phyloP scores from a whole-genome alignment of 345 rosid genomes.

The Hibiscus syriacus region DNA sequence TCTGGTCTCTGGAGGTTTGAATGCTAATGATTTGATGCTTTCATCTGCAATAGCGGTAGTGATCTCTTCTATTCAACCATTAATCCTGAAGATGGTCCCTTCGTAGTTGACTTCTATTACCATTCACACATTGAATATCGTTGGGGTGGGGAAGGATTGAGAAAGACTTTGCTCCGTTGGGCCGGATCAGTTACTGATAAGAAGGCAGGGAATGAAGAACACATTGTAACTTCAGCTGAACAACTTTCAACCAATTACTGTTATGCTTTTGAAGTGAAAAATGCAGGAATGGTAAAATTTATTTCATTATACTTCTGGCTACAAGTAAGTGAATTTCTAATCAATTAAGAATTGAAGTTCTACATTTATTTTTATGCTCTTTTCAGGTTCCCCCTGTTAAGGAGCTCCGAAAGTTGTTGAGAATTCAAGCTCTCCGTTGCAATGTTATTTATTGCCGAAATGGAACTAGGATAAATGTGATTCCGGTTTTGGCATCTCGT shows the following conservation, averaged over 20 bases:
- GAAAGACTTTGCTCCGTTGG: conserved; percentile 94
- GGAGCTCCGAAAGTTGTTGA: conserved; percentile 73
- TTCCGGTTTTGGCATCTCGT: conserved; percentile 43
- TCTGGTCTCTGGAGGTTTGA: conserved; percentile 58
- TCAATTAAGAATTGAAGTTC: not conserved
- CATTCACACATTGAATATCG: conserved; percentile 93
- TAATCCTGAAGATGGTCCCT: conserved; percentile 58
- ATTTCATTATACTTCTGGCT: not conserved
- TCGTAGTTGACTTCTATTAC: conserved; percentile 74
- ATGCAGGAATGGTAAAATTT: conserved; percentile 48
- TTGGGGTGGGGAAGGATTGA: conserved; percentile 96
- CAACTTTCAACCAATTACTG: conserved; percentile 86
- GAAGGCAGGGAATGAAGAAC: conserved; percentile 42
- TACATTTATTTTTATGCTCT: conserved; percentile 8
- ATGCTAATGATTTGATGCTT: conserved; percentile 86
- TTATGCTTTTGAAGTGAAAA: conserved; percentile 61
- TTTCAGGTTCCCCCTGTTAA: conserved; percentile 69
- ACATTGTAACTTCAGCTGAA: conserved; percentile 60
- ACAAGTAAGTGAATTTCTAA: not conserved
- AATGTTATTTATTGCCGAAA: conserved; percentile 80
- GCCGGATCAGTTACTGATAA: conserved; percentile 50
- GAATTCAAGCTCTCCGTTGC: conserved; percentile 89
- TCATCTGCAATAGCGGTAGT: conserved; percentile 87
- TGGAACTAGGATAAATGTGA: conserved; percentile 71
- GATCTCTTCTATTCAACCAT: conserved; percentile 40